These are phyloP conservation scores for Calonectria hawksworthii DNA, from an alignment of 2,329 filamentous ascomycete species.

Conservation along the genomic window DNA sequence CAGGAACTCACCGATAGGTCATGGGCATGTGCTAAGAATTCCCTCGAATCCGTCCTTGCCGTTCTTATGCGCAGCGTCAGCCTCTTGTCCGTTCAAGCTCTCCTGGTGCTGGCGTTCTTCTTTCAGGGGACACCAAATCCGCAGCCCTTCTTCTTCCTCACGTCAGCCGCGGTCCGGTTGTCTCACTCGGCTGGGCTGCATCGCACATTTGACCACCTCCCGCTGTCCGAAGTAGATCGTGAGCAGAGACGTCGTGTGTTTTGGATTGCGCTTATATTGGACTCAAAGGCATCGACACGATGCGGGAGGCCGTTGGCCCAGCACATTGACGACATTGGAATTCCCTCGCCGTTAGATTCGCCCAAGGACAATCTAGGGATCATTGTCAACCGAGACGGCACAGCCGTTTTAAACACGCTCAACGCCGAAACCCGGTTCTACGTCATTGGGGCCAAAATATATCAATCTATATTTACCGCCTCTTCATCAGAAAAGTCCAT, in stretches of 20 bases:
- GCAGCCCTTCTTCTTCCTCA: constrained; percentile 22
- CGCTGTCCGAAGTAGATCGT: constrained; percentile 1
- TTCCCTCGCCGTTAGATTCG: not conserved
- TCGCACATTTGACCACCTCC: constrained; percentile 12
- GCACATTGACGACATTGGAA: constrained; percentile 15
- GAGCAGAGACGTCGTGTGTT: constrained; percentile 15
- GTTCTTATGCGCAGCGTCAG: constrained; percentile 19
- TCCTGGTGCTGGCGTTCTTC: constrained; percentile 15
- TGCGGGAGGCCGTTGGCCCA: constrained; percentile 10
- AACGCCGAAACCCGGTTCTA: constrained; percentile 12
- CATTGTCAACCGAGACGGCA: constrained; percentile 8
- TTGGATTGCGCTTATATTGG: constrained; percentile 18
- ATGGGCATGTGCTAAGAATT: constrained; percentile 18
- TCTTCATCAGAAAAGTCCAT: constrained; percentile 12
- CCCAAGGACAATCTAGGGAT: constrained; percentile 21
- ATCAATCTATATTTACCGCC: constrained; percentile 7
- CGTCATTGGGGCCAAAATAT: constrained; percentile 9
- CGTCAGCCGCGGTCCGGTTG: constrained; percentile 5
- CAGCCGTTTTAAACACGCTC: constrained; percentile 1
- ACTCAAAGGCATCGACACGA: constrained; percentile 17
- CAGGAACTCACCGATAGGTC: not conserved
- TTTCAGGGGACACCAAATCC: constrained; percentile 21
- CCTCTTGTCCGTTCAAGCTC: constrained; percentile 16
- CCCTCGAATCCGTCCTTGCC: constrained; percentile 6
- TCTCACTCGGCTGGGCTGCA: constrained; percentile 18